Conservation (phyloP, 441 rosid species). For the Croton laevigatus region DNA sequence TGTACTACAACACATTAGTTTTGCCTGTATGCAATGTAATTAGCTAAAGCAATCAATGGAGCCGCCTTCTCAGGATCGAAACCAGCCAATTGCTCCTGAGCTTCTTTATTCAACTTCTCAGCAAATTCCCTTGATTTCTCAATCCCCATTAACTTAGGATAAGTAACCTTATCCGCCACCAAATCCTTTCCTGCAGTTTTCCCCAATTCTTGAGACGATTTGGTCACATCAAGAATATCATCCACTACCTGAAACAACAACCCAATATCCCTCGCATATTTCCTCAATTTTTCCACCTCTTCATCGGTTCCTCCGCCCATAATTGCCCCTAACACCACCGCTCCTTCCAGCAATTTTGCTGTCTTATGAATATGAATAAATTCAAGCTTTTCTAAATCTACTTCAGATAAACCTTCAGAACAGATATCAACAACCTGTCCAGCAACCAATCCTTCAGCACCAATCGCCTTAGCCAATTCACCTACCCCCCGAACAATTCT, state of each 20-base stretch:
- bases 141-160: slow-evolving; percentile 83
- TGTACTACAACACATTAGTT: slow-evolving; percentile 30
- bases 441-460: slow-evolving; percentile 72
- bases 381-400: slow-evolving; percentile 67
- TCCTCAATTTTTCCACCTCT: slow-evolving; percentile 67
- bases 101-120: slow-evolving; percentile 59
- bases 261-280: slow-evolving; percentile 66
- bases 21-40: slow-evolving; percentile 83
- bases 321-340: slow-evolving; percentile 80
- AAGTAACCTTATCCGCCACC: slow-evolving; percentile 52
- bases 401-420: slow-evolving; percentile 55
- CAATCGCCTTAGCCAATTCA: slow-evolving; percentile 68
- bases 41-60: slow-evolving; percentile 86
- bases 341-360: slow-evolving; percentile 70
- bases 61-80: slow-evolving; percentile 68
- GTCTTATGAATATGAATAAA: slow-evolving; percentile 87
- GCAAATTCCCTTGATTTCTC: slow-evolving; percentile 75
- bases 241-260: slow-evolving; percentile 84
- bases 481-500: slow-evolving; percentile 55
- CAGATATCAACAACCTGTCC: slow-evolving; percentile 83
- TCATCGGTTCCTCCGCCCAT: slow-evolving; percentile 77
- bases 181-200: slow-evolving; percentile 91
- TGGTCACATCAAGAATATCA: slow-evolving; percentile 80
- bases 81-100: slow-evolving; percentile 52
- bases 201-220: slow-evolving; percentile 69